phyloP scores from a whole-genome alignment of 495 filamentous ascomycete genomes.

The Penicillium flavigenum region DNA sequence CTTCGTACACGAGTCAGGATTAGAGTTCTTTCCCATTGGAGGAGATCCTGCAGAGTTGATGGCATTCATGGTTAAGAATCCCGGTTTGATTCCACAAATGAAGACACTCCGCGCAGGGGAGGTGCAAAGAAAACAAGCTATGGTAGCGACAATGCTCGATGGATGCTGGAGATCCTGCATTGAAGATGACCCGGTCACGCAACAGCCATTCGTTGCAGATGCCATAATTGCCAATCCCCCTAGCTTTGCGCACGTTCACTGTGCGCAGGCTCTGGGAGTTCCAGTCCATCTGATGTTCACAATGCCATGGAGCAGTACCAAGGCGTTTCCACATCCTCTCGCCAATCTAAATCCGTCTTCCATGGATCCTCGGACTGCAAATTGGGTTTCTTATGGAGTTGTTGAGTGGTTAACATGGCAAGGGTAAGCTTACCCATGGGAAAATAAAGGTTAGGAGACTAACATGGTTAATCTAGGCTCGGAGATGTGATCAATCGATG shows the following conservation, averaged over 20 bases:
- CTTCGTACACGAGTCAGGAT: conserved; percentile 50
- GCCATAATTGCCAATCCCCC: conserved; percentile 69
- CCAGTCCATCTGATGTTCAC: conserved; percentile 69
- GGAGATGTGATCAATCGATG: conserved; percentile 61
- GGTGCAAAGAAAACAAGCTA: not conserved
- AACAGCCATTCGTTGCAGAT: conserved; percentile 60
- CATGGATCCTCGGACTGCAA: conserved; percentile 46
- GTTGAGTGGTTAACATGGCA: conserved; percentile 70
- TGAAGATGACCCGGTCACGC: not conserved
- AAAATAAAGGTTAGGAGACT: conserved; percentile 11
- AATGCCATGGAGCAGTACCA: conserved; percentile 59
- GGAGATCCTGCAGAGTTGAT: conserved; percentile 57
- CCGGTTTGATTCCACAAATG: conserved; percentile 39
- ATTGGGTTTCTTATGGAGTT: conserved; percentile 59
- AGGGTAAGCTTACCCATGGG: conserved; percentile 40
- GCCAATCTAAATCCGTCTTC: conserved; percentile 52
- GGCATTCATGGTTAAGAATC: conserved; percentile 51
- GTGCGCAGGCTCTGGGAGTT: conserved; percentile 59
- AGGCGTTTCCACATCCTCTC: conserved; percentile 56
- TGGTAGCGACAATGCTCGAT: conserved; percentile 11
- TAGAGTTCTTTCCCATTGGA: conserved; percentile 58
- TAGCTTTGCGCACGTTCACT: conserved; percentile 65
- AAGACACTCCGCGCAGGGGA: conserved; percentile 11
- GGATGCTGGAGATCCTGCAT: conserved; percentile 5
- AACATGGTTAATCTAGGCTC: conserved; percentile 34